phyloP scores from a whole-genome alignment of 176 grass and related monocot species.

The Juncus inflexus region DNA sequence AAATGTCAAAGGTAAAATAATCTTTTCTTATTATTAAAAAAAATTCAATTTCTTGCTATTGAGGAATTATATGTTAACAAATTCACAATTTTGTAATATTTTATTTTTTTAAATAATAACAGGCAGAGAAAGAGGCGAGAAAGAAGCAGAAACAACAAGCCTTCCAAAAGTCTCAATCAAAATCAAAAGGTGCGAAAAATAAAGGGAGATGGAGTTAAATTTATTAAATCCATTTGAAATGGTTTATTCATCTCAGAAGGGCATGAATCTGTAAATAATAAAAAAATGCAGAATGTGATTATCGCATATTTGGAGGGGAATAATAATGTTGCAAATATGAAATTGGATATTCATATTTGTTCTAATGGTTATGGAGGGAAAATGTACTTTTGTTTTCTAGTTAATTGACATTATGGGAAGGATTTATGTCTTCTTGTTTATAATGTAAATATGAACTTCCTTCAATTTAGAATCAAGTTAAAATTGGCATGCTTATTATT shows the following conservation, averaged over 20 bases:
- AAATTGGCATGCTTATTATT: too few species aligned
- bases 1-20: conserved; percentile 85
- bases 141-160: conserved; percentile 93
- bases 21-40: neutral
- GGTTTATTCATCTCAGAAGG: neutral
- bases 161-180: conserved; percentile 84
- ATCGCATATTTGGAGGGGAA: neutral
- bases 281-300: neutral
- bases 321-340: neutral
- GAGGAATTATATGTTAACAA: too few species aligned
- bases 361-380: too few species aligned
- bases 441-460: too few species aligned
- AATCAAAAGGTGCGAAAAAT: conserved; percentile 76
- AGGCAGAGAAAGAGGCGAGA: conserved; percentile 81
- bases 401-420: too few species aligned
- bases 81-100: neutral
- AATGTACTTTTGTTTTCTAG: too few species aligned
- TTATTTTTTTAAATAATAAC: conserved; percentile 6
- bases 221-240: conserved; percentile 17
- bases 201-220: conserved; percentile 70
- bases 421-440: too few species aligned
- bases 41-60: too few species aligned
- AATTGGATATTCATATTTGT: too few species aligned
- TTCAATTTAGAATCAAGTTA: too few species aligned
- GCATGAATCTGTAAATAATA: conserved; percentile 27